Evolutionary conservation across 352 stramenopile genomes (phyloP), one percentile per base, ranked within the genome.

Genomic region (Globisporangium cederbergense): DNA sequence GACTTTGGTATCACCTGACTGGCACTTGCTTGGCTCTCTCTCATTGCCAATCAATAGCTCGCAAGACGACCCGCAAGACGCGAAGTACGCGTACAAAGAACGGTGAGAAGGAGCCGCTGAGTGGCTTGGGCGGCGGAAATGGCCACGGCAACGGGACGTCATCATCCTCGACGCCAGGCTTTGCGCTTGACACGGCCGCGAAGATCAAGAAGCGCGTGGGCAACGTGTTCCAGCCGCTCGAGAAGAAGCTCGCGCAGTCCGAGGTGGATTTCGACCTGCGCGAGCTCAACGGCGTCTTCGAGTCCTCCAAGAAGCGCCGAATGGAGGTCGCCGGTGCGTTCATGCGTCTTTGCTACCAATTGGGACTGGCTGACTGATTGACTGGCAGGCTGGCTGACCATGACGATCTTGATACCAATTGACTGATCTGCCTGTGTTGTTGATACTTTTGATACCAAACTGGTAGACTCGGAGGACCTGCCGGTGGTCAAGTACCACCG

Each of bases 181-280:
- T 77, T 40, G 70, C 58, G 52, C 57, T 85, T n/a, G 81, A 89
- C 47, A 82, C 75, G 10, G 75, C 79, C 43, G 74, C 88, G 58
- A 88, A 89, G 59, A 84, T 83, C 60, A 90, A 92, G 62, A 90
- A 90, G 60, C 78, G 80, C 46, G 67, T 73, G 43, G 78, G 78
- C 55, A 81, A 77, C 45, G 77, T 89, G n/a, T 89, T 89, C 64
- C 80, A 86, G 58, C 75, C 80, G 25, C 68, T 92, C 18, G 83
- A 90, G 70, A 92, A 89, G 47, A 77, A 76, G 45, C 68, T 92
- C 62, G 81, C 78, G 20, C 78, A 85, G 65, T 90, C 74, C 0
- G 83, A 92, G 55, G 84, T 92, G 20, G 80, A 92, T 60, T 74
- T 86, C 51, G 83, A 92, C 50, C 66, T 92, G 47, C 77, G 79